These are phyloP conservation scores for Thelephora aurantiotincta DNA, from an alignment of 768 basidiomycete species.

Conservation along the genomic window DNA sequence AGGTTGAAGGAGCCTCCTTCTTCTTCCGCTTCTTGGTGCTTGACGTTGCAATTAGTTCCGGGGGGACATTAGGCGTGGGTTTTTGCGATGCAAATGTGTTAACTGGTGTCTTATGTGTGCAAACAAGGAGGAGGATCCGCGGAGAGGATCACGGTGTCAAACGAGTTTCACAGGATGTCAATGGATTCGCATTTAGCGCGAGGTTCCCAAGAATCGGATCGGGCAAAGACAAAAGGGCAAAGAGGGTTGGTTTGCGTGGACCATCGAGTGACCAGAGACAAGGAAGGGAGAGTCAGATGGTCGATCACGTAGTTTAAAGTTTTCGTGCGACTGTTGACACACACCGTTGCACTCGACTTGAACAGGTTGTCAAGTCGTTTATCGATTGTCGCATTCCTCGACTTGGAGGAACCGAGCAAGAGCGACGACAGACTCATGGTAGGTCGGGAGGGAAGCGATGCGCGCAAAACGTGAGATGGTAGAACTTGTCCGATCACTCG, in stretches of 20 bases:
- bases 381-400: conserved; percentile 31
- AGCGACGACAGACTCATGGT: conserved; percentile 44
- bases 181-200: not conserved
- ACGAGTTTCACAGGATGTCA: not conserved
- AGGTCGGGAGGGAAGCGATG: no score
- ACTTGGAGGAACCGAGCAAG: conserved; percentile 24
- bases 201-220: not conserved
- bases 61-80: no score
- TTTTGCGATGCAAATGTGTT: no score
- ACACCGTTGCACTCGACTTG: conserved; percentile 14
- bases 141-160: no score
- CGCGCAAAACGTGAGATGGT: no score
- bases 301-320: not conserved
- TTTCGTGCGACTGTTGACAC: not conserved
- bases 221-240: not conserved
- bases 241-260: not conserved
- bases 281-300: not conserved
- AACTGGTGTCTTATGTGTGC: no score
- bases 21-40: no score
- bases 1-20: not conserved
- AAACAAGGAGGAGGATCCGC: no score
- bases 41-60: no score
- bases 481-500: no score
- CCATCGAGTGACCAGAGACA: not conserved
- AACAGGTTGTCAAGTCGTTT: conserved; percentile 26